Evolutionary conservation across 306 rosid genomes (phyloP), one percentile per base, ranked within the genome.

Genomic region (Cicer cuneatum): DNA sequence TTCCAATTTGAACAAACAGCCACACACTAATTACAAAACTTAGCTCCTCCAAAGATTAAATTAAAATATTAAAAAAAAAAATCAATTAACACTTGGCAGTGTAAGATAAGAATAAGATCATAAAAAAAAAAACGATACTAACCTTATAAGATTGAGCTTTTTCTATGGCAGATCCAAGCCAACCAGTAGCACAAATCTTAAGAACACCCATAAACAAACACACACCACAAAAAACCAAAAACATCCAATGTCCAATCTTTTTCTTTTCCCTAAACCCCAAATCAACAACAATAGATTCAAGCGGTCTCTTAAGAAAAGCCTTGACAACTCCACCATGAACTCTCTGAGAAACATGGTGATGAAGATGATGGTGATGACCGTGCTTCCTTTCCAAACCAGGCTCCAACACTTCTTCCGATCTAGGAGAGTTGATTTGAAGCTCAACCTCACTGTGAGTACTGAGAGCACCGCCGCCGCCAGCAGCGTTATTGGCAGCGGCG

Each of bases 81-180:
- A 41, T 53, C 51, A 40, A 48, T 41, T 6, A 12, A 60, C 77
- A 43, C 43, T 10, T 60, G 21, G 65, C 16, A 56, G 18, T 2
- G 37, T 4, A 14, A 35, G 45, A 37, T 6, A 11, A 2, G 12
- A 35, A 33, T 8, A 14, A 29, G 35, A 72, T 43, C 21, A 57
- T 39, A 61, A 1, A 62, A 43, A 56, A 16, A 40, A 4, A 29
- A 3, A 29, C 35, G 35, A 43, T 5, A 46, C 81, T 51, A 49
- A 94, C 99, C 96, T 81, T 81, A 75, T 76, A 77, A 19, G 83
- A 83, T 78, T 82, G 81, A 21, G 89, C 84, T 82, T 71, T 77
- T 52, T 92, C 93, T 14, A 94, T 83, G 60, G 92, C 87, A 75
- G 93, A 94, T 94, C 99, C 97, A 81, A 94, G 86, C 99, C 99